Percentiles rank a stretch among this genome's conserved stretches.
Conservation (phyloP, 352 stramenopile genomes). For the Aphanomyces cochlioides region DNA sequence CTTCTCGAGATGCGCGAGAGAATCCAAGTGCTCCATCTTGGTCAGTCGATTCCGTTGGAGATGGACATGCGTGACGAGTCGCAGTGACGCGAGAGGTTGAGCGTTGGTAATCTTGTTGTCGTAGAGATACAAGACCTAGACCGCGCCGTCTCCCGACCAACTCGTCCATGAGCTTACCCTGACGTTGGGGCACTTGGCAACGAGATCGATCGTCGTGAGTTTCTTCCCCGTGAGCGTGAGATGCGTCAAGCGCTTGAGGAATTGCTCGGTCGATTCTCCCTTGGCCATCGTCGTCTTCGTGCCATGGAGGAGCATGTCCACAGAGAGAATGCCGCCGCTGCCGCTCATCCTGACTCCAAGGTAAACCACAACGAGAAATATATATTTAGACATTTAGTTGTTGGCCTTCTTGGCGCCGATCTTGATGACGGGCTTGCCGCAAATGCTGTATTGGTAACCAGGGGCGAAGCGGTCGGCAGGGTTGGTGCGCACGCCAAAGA, state of each 20-base stretch:
- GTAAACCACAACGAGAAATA: too few species aligned
- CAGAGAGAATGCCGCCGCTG: slow-evolving; percentile 39
- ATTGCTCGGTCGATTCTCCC: slow-evolving; percentile 54
- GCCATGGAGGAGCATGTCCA: slow-evolving; percentile 54
- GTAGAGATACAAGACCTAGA: slow-evolving; percentile 65
- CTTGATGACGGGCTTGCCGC: slow-evolving; percentile 48
- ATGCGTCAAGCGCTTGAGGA: slow-evolving; percentile 70
- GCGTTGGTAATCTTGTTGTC: slow-evolving; percentile 61
- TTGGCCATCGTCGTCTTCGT: slow-evolving; percentile 70
- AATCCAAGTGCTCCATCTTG: slow-evolving; percentile 49
- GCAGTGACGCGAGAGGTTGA: slow-evolving; percentile 46
- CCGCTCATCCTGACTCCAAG: too few species aligned
- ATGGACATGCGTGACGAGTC: slow-evolving; percentile 64
- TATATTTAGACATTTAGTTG: too few species aligned
- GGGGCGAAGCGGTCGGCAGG: slow-evolving; percentile 58
- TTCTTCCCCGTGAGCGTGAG: slow-evolving; percentile 58
- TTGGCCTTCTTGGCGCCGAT: neutral
- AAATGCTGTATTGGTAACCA: slow-evolving; percentile 61
- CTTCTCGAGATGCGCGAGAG: slow-evolving; percentile 53
- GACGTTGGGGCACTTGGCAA: slow-evolving; percentile 9
- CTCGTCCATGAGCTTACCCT: neutral
- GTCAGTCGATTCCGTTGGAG: slow-evolving; percentile 63
- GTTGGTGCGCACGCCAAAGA: slow-evolving; percentile 70
- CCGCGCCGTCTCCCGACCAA: neutral
- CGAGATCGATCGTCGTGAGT: slow-evolving; percentile 1